A percentile compares a stretch with the other conserved stretches of the same genome.
phyloP scores from a whole-genome alignment of 2,329 filamentous ascomycete genomes.

The Fusarium armeniacum region DNA sequence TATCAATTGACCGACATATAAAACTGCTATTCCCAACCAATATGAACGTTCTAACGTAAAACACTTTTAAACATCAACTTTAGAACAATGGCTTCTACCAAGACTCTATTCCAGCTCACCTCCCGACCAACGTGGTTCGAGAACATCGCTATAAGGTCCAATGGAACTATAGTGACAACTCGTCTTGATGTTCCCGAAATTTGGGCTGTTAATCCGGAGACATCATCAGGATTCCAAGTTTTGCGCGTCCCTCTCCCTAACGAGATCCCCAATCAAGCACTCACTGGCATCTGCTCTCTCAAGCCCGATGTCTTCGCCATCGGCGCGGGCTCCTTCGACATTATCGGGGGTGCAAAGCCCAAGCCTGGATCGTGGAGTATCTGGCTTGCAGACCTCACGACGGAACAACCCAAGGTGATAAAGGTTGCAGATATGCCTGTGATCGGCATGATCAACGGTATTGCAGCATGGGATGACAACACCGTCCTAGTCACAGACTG shows the following conservation, averaged over 20 bases:
- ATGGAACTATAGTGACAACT: conserved; percentile 35
- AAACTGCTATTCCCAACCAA: neutral
- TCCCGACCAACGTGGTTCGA: conserved; percentile 45
- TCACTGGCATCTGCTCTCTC: conserved; percentile 42
- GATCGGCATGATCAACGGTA: conserved; percentile 38
- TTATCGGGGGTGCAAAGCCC: conserved; percentile 21
- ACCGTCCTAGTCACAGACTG: conserved; percentile 41
- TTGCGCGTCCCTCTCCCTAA: conserved; percentile 20
- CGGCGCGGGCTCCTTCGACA: conserved; percentile 34
- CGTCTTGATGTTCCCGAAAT: conserved; percentile 43
- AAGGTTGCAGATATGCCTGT: conserved; percentile 20
- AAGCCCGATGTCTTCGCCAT: conserved; percentile 39
- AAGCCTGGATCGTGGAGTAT: conserved; percentile 33
- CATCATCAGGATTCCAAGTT: conserved; percentile 27
- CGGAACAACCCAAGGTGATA: conserved; percentile 14
- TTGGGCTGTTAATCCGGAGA: conserved; percentile 35
- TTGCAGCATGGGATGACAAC: conserved; percentile 40
- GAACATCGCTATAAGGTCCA: conserved; percentile 60
- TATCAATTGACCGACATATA: neutral
- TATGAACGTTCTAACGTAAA: neutral
- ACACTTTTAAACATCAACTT: neutral
- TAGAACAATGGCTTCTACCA: conserved; percentile 13
- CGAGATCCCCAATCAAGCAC: conserved; percentile 17
- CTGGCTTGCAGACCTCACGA: conserved; percentile 41
- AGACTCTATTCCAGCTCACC: conserved; percentile 39